phyloP scores from a whole-genome alignment of 768 basidiomycete species.

The Rhodotorula kratochvilovae region DNA sequence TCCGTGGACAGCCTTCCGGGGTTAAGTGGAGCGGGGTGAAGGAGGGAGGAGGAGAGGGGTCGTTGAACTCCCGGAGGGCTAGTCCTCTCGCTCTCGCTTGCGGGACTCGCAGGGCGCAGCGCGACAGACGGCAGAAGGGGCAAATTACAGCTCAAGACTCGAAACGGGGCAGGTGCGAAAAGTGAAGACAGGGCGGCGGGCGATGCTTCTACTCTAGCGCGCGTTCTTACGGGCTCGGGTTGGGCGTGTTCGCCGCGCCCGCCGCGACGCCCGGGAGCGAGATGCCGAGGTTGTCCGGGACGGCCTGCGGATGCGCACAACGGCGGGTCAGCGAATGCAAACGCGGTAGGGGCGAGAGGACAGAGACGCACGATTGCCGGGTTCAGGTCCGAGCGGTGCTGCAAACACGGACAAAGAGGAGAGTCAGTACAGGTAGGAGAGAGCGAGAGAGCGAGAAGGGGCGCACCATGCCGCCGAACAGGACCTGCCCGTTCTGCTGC shows the following conservation, averaged over 20 bases:
- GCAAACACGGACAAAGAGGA: too few relatives aligned
- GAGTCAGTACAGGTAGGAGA: background rate
- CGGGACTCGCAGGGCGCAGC: too few relatives aligned
- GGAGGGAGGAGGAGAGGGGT: background rate
- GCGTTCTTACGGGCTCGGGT: background rate
- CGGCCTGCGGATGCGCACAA: background rate
- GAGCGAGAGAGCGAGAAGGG: background rate
- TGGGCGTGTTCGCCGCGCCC: background rate
- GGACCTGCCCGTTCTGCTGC: constrained; percentile 68
- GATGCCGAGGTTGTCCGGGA: constrained; percentile 35
- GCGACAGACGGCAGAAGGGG: too few relatives aligned
- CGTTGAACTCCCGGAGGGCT: background rate
- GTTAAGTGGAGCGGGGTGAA: background rate
- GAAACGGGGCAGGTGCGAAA: background rate
- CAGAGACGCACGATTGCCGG: constrained; percentile 1
- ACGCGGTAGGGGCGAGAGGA: background rate
- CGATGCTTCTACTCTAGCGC: background rate
- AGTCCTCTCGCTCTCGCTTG: too few relatives aligned
- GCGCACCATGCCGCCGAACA: constrained; percentile 66
- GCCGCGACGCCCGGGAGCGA: constrained; percentile 16
- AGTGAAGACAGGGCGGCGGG: background rate
- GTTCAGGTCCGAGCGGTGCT: background rate
- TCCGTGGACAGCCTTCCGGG: background rate
- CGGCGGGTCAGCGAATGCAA: background rate
- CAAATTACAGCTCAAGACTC: too few relatives aligned